Conservation (phyloP, 768 basidiomycete species). For the Clitopilus hobsonii region DNA sequence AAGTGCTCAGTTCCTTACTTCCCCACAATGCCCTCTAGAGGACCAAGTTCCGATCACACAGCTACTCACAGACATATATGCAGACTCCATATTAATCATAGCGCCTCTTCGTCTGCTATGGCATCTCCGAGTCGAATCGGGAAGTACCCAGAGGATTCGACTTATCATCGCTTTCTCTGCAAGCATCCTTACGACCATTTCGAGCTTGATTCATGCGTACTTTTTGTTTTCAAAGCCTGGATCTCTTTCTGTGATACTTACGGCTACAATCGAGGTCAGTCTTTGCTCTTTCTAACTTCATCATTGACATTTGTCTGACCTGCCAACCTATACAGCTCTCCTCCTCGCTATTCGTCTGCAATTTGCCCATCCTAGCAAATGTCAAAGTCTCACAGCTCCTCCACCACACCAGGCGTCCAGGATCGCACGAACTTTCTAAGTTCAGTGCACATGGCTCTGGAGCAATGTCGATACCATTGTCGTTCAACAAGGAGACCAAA, state of each 20-base stretch:
- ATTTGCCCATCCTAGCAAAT: slow-evolving; percentile 28
- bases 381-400: slow-evolving; percentile 9
- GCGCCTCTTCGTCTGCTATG: slow-evolving; percentile 34
- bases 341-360: slow-evolving; percentile 31
- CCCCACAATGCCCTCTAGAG: slow-evolving; percentile 37
- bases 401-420: background rate
- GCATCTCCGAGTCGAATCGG: no score
- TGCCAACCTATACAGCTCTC: slow-evolving; percentile 27
- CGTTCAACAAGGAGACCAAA: background rate
- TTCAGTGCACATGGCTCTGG: background rate
- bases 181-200: slow-evolving; percentile 42
- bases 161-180: slow-evolving; percentile 48
- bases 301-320: background rate
- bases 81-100: slow-evolving; percentile 4
- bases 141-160: no score
- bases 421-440: background rate
- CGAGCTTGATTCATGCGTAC: slow-evolving; percentile 37
- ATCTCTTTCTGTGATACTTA: slow-evolving; percentile 22
- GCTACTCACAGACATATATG: slow-evolving; percentile 44
- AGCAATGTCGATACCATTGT: background rate
- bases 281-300: background rate
- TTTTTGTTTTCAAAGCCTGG: slow-evolving; percentile 27
- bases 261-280: slow-evolving; percentile 40
- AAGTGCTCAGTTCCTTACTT: background rate
- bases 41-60: slow-evolving; percentile 45